Evolutionary conservation across 1,284 basidiomycete genomes (phyloP).

Genomic region (Melampsora medusae): DNA sequence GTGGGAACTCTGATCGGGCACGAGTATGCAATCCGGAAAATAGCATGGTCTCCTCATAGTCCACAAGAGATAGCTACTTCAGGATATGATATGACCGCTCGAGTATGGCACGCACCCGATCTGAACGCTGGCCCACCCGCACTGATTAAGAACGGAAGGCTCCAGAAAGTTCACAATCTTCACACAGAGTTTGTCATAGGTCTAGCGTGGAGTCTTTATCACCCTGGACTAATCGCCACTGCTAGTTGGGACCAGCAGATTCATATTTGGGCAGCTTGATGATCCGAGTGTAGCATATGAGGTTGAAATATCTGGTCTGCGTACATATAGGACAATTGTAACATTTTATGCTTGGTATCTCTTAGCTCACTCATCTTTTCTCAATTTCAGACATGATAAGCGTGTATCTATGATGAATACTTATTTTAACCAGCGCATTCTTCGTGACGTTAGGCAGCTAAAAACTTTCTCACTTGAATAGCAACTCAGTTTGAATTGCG

Average conservation of each 20-base stretch:
- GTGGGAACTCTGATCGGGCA: conserved; percentile 56
- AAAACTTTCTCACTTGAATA: no score
- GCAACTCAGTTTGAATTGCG: no score
- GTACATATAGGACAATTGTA: no score
- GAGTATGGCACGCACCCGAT: conserved; percentile 66
- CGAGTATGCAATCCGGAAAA: conserved; percentile 59
- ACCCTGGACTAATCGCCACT: conserved; percentile 77
- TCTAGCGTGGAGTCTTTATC: conserved; percentile 76
- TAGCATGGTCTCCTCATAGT: conserved; percentile 53
- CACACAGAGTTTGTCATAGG: conserved; percentile 96
- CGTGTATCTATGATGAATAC: no score
- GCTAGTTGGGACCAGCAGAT: conserved; percentile 86
- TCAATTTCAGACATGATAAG: no score
- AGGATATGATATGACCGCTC: conserved; percentile 94
- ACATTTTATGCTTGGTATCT: no score
- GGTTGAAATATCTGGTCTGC: no score
- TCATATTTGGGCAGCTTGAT: conserved; percentile 62
- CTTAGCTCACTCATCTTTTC: no score
- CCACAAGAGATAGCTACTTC: conserved; percentile 63
- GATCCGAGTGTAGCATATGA: not conserved
- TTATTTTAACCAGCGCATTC: no score
- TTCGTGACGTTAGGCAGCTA: no score
- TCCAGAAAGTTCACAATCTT: conserved; percentile 71
- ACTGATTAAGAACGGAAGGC: conserved; percentile 48
- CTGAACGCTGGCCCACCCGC: conserved; percentile 57